A percentile compares a stretch with the other conserved stretches of the same genome.
These are phyloP conservation scores for Cryphonectria parasitica DNA, from an alignment of 2,329 filamentous ascomycete species.

Conservation along the genomic window DNA sequence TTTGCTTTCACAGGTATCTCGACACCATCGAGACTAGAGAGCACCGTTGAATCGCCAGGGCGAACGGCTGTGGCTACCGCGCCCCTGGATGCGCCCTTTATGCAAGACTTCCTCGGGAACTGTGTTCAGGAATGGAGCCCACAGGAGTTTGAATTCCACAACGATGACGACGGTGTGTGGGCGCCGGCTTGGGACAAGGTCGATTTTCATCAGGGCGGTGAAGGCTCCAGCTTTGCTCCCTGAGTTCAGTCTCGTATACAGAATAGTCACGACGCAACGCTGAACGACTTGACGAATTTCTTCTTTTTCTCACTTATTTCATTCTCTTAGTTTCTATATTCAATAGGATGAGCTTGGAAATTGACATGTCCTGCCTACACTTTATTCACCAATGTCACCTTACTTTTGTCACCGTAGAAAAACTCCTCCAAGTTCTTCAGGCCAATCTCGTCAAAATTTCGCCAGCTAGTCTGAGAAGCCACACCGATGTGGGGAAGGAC, in stretches of 20 bases:
- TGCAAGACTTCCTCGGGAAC: slow-evolving; percentile 17
- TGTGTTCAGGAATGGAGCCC: slow-evolving; percentile 11
- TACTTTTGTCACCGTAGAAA: slow-evolving; percentile 28
- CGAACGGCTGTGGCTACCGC: slow-evolving; percentile 2
- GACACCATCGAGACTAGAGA: neutral
- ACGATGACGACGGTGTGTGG: slow-evolving; percentile 1
- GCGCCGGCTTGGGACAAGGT: slow-evolving; percentile 9
- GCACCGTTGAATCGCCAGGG: neutral
- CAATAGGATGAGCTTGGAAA: neutral
- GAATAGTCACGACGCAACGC: neutral
- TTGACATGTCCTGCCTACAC: neutral
- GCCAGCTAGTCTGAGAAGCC: slow-evolving; percentile 36
- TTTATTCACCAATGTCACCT: slow-evolving; percentile 14
- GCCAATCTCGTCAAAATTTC: slow-evolving; percentile 34
- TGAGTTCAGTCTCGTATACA: neutral
- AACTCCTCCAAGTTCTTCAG: slow-evolving; percentile 35
- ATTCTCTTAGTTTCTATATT: neutral
- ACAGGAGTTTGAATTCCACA: slow-evolving; percentile 11
- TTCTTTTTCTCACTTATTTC: neutral
- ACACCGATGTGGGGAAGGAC: slow-evolving; percentile 39
- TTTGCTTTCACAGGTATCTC: neutral
- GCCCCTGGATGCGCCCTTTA: slow-evolving; percentile 13
- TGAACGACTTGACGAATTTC: neutral
- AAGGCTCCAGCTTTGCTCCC: neutral
- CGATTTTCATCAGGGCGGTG: slow-evolving; percentile 3